A percentile compares a stretch with the other conserved stretches of the same genome.
phyloP scores from a whole-genome alignment of 139 green algal genomes.

The Gonium pectorale region DNA sequence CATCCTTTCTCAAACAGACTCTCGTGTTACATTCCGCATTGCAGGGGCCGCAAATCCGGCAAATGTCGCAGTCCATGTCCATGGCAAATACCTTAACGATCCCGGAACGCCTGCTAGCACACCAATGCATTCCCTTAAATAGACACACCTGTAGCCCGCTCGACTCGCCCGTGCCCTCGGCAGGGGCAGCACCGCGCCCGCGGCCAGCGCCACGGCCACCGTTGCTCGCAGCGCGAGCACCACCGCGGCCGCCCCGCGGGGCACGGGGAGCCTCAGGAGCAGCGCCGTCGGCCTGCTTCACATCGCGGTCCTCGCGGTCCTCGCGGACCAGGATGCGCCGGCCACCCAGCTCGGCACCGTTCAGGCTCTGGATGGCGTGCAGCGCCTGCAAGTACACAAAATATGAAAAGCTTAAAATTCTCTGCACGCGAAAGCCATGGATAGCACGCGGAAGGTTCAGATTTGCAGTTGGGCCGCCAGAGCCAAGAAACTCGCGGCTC shows the following conservation, averaged over 20 bases:
- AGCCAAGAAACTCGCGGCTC: too few species aligned
- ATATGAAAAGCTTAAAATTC: too few species aligned
- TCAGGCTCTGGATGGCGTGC: constrained; percentile 78
- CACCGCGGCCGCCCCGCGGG: constrained; percentile 26
- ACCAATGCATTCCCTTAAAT: too few species aligned
- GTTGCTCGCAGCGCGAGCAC: not conserved
- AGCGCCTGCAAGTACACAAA: constrained; percentile 66
- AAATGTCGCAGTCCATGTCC: too few species aligned
- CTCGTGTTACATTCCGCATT: too few species aligned
- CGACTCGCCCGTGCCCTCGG: constrained; percentile 56
- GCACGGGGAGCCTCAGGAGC: constrained; percentile 20
- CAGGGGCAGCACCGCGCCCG: constrained; percentile 34
- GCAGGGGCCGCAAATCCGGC: too few species aligned
- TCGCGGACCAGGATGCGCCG: constrained; percentile 93
- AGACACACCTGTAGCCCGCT: constrained; percentile 73
- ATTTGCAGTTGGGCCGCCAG: too few species aligned
- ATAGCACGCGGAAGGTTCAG: too few species aligned
- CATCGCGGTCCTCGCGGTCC: constrained; percentile 94
- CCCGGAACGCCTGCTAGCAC: too few species aligned
- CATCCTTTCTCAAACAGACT: too few species aligned
- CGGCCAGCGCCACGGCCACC: constrained; percentile 29
- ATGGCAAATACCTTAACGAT: too few species aligned
- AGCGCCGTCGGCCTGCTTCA: constrained; percentile 81
- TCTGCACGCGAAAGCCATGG: too few species aligned
- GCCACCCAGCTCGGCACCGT: constrained; percentile 87